Conservation (phyloP, 768 basidiomycete species). For the Naganishia onofrii region DNA sequence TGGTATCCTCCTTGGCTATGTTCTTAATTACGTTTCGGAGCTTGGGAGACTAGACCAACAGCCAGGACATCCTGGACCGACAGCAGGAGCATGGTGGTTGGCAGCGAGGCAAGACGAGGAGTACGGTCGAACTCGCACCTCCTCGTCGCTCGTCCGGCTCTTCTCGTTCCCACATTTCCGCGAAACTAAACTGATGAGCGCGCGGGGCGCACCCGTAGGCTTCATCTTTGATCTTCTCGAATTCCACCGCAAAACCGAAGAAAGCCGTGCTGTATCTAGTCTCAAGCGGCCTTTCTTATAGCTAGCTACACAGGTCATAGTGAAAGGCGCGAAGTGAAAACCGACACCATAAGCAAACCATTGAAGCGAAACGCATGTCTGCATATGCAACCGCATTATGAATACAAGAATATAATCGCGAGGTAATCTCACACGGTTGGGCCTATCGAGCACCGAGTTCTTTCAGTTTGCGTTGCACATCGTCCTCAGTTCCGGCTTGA, state of each 20-base stretch:
- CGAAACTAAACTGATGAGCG: background rate
- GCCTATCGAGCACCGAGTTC: slow-evolving; percentile 10
- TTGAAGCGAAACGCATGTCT: background rate
- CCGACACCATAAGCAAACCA: background rate
- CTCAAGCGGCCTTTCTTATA: background rate
- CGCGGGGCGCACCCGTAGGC: background rate
- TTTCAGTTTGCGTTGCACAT: slow-evolving; percentile 17
- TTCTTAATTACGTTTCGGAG: background rate
- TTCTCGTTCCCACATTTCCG: background rate
- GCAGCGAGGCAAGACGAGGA: background rate
- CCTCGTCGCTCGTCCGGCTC: too few species aligned
- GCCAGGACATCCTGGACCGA: background rate
- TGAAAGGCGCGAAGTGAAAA: background rate
- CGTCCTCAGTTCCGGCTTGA: slow-evolving; percentile 20
- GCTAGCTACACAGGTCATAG: background rate
- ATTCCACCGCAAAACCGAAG: slow-evolving; percentile 1
- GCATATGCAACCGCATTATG: background rate
- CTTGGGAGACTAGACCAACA: background rate
- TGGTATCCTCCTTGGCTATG: background rate
- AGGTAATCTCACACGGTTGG: background rate
- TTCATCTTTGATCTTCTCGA: background rate
- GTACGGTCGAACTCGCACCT: background rate
- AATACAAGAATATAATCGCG: background rate
- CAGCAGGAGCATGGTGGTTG: background rate
- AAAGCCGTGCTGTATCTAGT: slow-evolving; percentile 3